Evolutionary conservation across 257 asterid species (phyloP).

Genomic region (Anisodus acutangulus): DNA sequence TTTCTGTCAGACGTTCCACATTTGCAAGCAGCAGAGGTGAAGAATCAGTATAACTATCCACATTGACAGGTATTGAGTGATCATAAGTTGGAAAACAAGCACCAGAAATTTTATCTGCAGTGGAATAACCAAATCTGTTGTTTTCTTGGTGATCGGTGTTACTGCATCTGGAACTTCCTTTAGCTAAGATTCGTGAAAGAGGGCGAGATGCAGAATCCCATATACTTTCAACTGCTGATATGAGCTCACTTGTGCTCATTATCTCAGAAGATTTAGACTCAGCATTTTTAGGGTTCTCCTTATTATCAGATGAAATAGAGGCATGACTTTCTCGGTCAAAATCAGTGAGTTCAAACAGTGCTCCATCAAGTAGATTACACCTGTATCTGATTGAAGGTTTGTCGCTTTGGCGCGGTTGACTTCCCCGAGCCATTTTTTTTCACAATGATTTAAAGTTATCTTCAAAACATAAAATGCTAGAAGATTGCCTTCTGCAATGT

Average conservation of each 20-base stretch:
- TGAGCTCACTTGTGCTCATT: constrained; percentile 66
- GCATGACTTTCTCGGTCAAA: constrained; percentile 37
- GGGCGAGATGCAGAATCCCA: constrained; percentile 66
- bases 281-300: constrained; percentile 39
- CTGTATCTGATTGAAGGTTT: constrained; percentile 55
- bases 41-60: constrained; percentile 40
- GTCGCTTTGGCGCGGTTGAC: constrained; percentile 47
- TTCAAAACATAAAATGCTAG: background rate
- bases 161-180: constrained; percentile 41
- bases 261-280: constrained; percentile 49
- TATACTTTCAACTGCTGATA: constrained; percentile 65
- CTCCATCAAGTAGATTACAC: constrained; percentile 47
- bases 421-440: constrained; percentile 48
- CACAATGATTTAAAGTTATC: background rate
- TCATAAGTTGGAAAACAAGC: constrained; percentile 42
- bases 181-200: constrained; percentile 56
- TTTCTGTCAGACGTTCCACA: constrained; percentile 42
- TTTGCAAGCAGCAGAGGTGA: constrained; percentile 35
- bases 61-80: constrained; percentile 38
- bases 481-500: constrained; percentile 31
- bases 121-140: constrained; percentile 40
- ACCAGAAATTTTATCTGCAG: constrained; percentile 36
- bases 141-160: constrained; percentile 39
- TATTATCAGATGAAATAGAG: constrained; percentile 43
- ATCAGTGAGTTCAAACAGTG: constrained; percentile 50